A percentile compares a stretch with the other conserved stretches of the same genome.
Evolutionary conservation across 2,329 filamentous ascomycete species (phyloP).

Genomic region (Alternaria sp.): DNA sequence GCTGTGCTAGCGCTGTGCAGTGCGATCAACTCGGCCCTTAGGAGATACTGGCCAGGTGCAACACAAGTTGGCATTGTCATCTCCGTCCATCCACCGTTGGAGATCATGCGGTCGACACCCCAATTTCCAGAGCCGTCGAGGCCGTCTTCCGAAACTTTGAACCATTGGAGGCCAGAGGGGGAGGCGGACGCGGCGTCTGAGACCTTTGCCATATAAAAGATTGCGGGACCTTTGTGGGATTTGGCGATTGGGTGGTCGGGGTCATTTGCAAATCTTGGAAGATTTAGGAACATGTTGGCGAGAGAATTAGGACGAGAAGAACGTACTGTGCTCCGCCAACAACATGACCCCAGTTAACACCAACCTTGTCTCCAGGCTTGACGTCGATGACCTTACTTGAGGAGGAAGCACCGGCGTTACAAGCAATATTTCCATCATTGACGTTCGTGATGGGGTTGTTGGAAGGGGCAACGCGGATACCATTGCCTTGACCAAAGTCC

Average conservation of each 20-base stretch:
- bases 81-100: slow-evolving; percentile 57
- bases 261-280: slow-evolving; percentile 48
- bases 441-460: slow-evolving; percentile 63
- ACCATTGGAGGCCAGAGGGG: slow-evolving; percentile 54
- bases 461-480: slow-evolving; percentile 59
- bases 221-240: slow-evolving; percentile 57
- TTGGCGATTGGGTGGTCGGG: slow-evolving; percentile 60
- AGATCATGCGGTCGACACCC: slow-evolving; percentile 62
- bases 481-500: slow-evolving; percentile 61
- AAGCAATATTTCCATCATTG: slow-evolving; percentile 58
- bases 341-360: slow-evolving; percentile 63
- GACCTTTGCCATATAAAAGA: slow-evolving; percentile 55
- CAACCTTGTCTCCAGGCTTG: slow-evolving; percentile 61
- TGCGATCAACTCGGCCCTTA: slow-evolving; percentile 58
- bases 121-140: slow-evolving; percentile 54
- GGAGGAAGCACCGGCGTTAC: slow-evolving; percentile 55
- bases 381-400: slow-evolving; percentile 58
- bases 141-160: slow-evolving; percentile 55
- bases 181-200: slow-evolving; percentile 51
- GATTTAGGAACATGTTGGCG: background rate
- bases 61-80: slow-evolving; percentile 51
- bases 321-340: slow-evolving; percentile 61
- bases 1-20: slow-evolving; percentile 50
- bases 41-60: slow-evolving; percentile 53
- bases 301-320: background rate